These are phyloP conservation scores for Aspergillus texensis DNA, from an alignment of 2,329 filamentous ascomycete species.

Conservation along the genomic window DNA sequence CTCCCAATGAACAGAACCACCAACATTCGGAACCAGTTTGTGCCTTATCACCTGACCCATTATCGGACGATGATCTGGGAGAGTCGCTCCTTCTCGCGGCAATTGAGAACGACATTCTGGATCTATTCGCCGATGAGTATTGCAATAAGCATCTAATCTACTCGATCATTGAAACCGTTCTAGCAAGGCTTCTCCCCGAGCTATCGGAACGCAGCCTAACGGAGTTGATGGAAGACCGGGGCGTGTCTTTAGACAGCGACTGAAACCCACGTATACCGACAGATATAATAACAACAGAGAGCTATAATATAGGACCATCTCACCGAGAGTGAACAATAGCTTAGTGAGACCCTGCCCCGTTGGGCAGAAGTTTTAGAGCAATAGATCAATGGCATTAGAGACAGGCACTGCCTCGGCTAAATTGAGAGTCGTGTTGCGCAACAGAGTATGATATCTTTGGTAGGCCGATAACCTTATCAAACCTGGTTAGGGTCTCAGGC, in stretches of 20 bases:
- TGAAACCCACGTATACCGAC: constrained; percentile 9
- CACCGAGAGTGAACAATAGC: neutral
- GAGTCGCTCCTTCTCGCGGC: constrained; percentile 58
- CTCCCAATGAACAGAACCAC: constrained; percentile 1
- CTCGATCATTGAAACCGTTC: constrained; percentile 74
- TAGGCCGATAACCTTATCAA: neutral
- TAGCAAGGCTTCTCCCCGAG: constrained; percentile 85
- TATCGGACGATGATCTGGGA: constrained; percentile 27
- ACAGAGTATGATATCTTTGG: neutral
- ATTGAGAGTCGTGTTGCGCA: neutral
- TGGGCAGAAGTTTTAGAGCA: neutral
- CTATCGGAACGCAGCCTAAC: constrained; percentile 70
- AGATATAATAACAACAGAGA: neutral
- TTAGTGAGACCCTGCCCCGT: neutral
- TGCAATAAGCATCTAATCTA: constrained; percentile 93
- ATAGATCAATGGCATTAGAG: neutral
- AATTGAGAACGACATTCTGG: constrained; percentile 66
- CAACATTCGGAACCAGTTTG: constrained; percentile 5
- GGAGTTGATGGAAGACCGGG: constrained; percentile 74
- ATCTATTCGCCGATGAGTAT: constrained; percentile 78
- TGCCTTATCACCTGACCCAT: constrained; percentile 14
- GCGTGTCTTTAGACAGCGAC: constrained; percentile 40
- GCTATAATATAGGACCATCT: neutral
- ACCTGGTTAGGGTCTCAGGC: neutral
- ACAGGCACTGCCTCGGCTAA: neutral